Evolutionary conservation across 108 stramenopile species (phyloP).

Genomic region (Skeletonema menzelii): DNA sequence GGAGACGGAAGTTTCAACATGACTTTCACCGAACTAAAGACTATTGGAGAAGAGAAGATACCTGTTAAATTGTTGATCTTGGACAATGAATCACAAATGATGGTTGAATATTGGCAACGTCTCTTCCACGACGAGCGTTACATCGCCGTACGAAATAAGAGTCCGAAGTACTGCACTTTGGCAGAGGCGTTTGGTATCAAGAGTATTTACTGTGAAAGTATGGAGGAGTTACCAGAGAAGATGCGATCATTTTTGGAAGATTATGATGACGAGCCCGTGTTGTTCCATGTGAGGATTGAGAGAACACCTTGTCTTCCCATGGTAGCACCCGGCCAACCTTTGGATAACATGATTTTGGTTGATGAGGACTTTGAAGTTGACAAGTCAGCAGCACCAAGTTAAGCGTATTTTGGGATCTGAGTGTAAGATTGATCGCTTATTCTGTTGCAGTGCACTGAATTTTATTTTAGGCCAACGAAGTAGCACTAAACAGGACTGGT

Average conservation of each 20-base stretch:
- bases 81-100: constrained; percentile 92
- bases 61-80: constrained; percentile 90
- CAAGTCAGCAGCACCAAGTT: constrained; percentile 79
- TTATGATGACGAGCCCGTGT: constrained; percentile 86
- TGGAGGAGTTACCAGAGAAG: constrained; percentile 75
- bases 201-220: constrained; percentile 68
- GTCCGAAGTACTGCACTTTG: constrained; percentile 77
- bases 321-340: constrained; percentile 85
- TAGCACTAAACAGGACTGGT: not conserved
- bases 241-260: constrained; percentile 85
- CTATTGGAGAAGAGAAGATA: constrained; percentile 80
- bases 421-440: not conserved
- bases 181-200: constrained; percentile 85
- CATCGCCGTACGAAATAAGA: constrained; percentile 81
- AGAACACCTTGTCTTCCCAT: constrained; percentile 87
- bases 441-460: not conserved
- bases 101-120: constrained; percentile 95
- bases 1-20: constrained; percentile 94
- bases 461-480: not conserved
- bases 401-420: constrained; percentile 28
- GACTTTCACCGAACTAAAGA: constrained; percentile 93
- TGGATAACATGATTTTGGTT: constrained; percentile 88
- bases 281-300: constrained; percentile 88
- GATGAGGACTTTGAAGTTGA: constrained; percentile 84
- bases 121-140: constrained; percentile 89